phyloP scores from a whole-genome alignment of 108 stramenopile species.

The Nitzschia sp. region DNA sequence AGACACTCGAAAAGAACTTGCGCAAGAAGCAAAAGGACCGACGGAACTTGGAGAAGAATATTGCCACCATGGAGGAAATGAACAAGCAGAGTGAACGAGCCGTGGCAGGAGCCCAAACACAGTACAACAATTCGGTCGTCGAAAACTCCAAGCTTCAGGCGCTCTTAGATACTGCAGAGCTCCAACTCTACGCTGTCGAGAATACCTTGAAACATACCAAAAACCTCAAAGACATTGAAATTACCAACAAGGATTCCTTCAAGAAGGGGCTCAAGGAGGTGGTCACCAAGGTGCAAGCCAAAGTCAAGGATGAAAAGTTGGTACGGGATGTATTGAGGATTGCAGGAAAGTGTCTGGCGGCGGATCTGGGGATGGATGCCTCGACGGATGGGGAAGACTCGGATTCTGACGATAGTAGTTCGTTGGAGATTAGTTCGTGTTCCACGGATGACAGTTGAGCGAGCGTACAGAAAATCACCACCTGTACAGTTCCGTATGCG shows the following conservation, averaged over 20 bases:
- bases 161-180: constrained; percentile 7
- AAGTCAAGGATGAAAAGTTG: constrained; percentile 4
- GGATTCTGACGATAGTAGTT: not conserved
- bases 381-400: not conserved
- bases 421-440: constrained; percentile 8
- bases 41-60: constrained; percentile 5
- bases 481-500: too few species aligned
- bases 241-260: constrained; percentile 12
- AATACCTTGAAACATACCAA: not conserved
- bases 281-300: not conserved
- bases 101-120: constrained; percentile 1
- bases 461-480: too few species aligned
- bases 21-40: constrained; percentile 15
- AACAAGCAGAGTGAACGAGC: constrained; percentile 21
- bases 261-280: constrained; percentile 7
- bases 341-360: constrained; percentile 11
- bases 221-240: constrained; percentile 7
- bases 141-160: constrained; percentile 1
- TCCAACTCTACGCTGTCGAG: constrained; percentile 11
- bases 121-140: not conserved
- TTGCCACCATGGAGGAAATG: constrained; percentile 2
- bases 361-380: not conserved
- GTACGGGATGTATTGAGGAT: not conserved
- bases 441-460: not conserved
- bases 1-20: not conserved